A percentile compares a stretch with the other conserved stretches of the same genome.
phyloP scores from a whole-genome alignment of 441 rosid genomes.

The Erysimum cheiri region DNA sequence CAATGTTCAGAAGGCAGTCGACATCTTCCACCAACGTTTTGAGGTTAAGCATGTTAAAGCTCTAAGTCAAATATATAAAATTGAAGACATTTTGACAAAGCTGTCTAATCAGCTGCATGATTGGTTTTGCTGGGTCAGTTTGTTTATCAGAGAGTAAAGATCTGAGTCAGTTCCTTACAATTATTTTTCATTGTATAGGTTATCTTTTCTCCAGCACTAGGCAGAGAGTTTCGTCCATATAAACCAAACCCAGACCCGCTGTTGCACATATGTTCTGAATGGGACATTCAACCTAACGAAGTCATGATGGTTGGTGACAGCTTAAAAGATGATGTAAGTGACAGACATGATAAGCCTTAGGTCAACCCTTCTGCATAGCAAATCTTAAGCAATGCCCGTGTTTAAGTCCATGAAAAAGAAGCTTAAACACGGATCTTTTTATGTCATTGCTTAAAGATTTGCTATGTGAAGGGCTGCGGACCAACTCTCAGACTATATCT shows the following conservation, averaged over 20 bases:
- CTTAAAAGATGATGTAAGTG: constrained; percentile 91
- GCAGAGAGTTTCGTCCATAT: constrained; percentile 93
- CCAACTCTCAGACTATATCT: neutral
- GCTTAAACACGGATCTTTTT: constrained; percentile 72
- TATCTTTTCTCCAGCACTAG: constrained; percentile 80
- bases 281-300: constrained; percentile 82
- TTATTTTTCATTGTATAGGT: constrained; percentile 50
- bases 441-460: constrained; percentile 64
- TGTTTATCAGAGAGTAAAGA: neutral
- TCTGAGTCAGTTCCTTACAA: constrained; percentile 1
- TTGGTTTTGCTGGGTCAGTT: neutral
- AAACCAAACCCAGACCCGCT: constrained; percentile 94
- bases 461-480: constrained; percentile 46
- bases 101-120: neutral
- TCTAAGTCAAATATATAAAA: neutral
- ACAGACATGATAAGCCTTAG: constrained; percentile 64
- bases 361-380: constrained; percentile 52
- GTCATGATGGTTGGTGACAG: constrained; percentile 97
- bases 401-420: constrained; percentile 52
- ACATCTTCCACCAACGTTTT: constrained; percentile 73
- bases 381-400: constrained; percentile 60
- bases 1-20: constrained; percentile 82
- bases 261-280: constrained; percentile 80
- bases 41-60: constrained; percentile 59
- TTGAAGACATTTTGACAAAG: neutral